Conservation (phyloP, 208 protist species). For the Lotmaria passim region DNA sequence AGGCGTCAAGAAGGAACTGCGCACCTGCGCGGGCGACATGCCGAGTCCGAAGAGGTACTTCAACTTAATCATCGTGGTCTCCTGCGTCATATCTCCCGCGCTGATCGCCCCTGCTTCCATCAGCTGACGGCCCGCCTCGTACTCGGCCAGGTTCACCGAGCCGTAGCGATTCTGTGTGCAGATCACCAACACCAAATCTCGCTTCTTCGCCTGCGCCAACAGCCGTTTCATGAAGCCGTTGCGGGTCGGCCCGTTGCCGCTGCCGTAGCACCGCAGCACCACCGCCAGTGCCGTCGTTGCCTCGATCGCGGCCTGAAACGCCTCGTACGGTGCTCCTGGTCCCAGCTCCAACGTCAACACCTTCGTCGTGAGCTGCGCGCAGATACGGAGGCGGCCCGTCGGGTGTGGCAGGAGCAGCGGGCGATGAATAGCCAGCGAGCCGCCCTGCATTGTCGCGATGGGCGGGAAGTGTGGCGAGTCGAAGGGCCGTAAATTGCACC, state of each 20-base stretch:
- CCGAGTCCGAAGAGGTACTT: constrained; percentile 84
- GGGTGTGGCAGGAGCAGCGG: constrained; percentile 58
- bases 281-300: constrained; percentile 71
- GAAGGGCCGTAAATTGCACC: constrained; percentile 89
- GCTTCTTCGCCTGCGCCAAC: constrained; percentile 58
- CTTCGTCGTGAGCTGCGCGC: constrained; percentile 47
- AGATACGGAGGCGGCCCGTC: constrained; percentile 53
- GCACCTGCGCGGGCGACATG: constrained; percentile 43
- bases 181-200: constrained; percentile 91
- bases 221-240: constrained; percentile 71
- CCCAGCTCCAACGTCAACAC: constrained; percentile 75
- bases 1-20: constrained; percentile 33
- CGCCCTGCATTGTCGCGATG: constrained; percentile 78
- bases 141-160: constrained; percentile 68
- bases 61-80: constrained; percentile 92
- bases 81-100: constrained; percentile 92
- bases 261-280: constrained; percentile 93
- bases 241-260: constrained; percentile 90
- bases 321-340: constrained; percentile 65
- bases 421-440: constrained; percentile 49
- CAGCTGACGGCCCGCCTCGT: constrained; percentile 75
- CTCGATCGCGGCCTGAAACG: constrained; percentile 32
- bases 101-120: constrained; percentile 69
- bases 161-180: constrained; percentile 90
- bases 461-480: constrained; percentile 89